These are phyloP conservation scores for Capronia coronata DNA, from an alignment of 2,329 filamentous ascomycete genomes.

Conservation along the genomic window DNA sequence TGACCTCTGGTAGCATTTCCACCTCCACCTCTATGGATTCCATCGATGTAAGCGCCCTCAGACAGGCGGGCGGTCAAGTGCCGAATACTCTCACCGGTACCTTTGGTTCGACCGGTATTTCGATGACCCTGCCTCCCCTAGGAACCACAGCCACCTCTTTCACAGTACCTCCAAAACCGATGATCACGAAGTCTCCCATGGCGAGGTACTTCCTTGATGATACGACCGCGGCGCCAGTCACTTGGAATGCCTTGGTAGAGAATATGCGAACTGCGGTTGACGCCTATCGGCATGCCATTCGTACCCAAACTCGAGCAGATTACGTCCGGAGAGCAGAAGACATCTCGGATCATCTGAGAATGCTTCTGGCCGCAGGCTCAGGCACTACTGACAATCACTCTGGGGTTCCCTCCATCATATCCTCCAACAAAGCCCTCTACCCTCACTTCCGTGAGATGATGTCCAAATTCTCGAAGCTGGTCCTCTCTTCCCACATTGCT, in stretches of 20 bases:
- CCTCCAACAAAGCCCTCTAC: conserved; percentile 92
- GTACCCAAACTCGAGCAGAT: conserved; percentile 73
- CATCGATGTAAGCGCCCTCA: conserved; percentile 36
- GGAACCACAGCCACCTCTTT: conserved; percentile 52
- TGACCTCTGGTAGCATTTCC: conserved; percentile 64
- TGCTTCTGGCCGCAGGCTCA: conserved; percentile 90
- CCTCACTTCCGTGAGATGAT: conserved; percentile 99
- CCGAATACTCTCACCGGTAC: conserved; percentile 6
- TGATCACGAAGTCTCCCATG: conserved; percentile 46
- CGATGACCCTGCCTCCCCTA: conserved; percentile 38
- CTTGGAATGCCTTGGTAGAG: conserved; percentile 82
- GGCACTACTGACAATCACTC: conserved; percentile 98
- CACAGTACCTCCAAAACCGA: conserved; percentile 44
- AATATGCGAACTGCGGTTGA: conserved; percentile 92
- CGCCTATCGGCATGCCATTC: conserved; percentile 82
- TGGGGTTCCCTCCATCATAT: conserved; percentile 98
- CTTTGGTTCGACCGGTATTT: conserved; percentile 17
- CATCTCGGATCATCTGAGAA: conserved; percentile 89
- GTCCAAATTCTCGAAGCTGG: conserved; percentile 98
- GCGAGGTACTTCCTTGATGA: conserved; percentile 88
- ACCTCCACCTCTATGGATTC: conserved; percentile 90
- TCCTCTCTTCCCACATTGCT: conserved; percentile 95
- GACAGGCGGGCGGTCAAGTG: conserved; percentile 11
- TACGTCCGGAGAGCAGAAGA: conserved; percentile 95
- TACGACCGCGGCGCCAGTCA: conserved; percentile 68